Conservation (phyloP, 331 rosid genomes). For the Saraca asoca region DNA sequence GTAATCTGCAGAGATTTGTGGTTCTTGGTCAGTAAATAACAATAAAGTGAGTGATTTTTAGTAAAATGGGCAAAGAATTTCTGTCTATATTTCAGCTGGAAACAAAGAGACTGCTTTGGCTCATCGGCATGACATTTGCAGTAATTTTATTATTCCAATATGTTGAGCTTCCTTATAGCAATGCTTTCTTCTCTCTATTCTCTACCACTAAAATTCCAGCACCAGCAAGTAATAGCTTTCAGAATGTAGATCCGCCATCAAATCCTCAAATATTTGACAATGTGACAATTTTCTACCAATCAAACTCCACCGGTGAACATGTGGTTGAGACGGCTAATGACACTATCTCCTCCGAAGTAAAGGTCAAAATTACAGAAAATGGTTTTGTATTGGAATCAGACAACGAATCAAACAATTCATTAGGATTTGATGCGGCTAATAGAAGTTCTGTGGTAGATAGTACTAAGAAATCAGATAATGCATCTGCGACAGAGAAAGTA, state of each 20-base stretch:
- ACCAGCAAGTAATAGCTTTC: conserved; percentile 33
- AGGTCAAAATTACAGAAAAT: conserved; percentile 1
- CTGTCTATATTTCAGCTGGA: conserved; percentile 40
- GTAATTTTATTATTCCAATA: conserved; percentile 49
- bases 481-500: conserved; percentile 31
- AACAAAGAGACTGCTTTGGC: conserved; percentile 59
- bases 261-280: conserved; percentile 25
- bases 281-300: conserved; percentile 23
- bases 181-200: conserved; percentile 36
- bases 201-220: conserved; percentile 35
- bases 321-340: conserved; percentile 25
- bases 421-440: conserved; percentile 24
- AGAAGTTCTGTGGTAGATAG: conserved; percentile 31
- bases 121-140: conserved; percentile 53
- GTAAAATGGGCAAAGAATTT: conserved; percentile 56
- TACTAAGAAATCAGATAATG: conserved; percentile 34
- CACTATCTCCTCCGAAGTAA: conserved; percentile 34
- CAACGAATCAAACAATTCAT: conserved; percentile 10
- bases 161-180: conserved; percentile 57
- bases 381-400: conserved; percentile 15
- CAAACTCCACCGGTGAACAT: conserved; percentile 40
- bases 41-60: conserved; percentile 18
- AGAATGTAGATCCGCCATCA: conserved; percentile 35
- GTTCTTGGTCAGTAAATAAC: conserved; percentile 15
- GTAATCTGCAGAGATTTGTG: conserved; percentile 30